phyloP scores from a whole-genome alignment of 352 stramenopile genomes.

The Pythium coloratum region DNA sequence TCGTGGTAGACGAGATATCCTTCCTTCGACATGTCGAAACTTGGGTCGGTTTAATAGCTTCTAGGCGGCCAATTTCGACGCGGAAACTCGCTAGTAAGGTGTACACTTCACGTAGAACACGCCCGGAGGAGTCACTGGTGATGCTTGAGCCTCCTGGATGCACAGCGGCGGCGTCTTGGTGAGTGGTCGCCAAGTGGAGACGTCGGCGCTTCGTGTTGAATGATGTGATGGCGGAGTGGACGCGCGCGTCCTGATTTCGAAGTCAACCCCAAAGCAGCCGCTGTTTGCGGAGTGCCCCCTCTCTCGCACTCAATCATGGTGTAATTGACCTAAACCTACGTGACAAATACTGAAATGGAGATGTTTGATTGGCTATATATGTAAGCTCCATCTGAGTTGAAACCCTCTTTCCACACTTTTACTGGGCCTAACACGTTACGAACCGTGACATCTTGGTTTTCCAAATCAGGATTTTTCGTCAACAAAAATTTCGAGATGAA shows the following conservation, averaged over 20 bases:
- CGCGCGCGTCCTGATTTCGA: not conserved
- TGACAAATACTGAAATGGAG: not conserved
- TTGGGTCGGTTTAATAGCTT: not conserved
- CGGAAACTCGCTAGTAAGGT: not conserved
- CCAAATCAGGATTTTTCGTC: not conserved
- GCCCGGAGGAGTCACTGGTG: not conserved
- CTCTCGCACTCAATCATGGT: slow-evolving; percentile 1
- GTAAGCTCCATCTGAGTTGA: not conserved
- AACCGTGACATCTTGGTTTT: not conserved
- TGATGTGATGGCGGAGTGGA: slow-evolving; percentile 2
- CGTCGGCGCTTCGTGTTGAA: not conserved
- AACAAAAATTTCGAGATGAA: not conserved
- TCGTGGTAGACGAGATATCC: slow-evolving; percentile 80
- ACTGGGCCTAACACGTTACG: not conserved
- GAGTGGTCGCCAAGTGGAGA: not conserved
- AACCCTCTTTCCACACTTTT: not conserved
- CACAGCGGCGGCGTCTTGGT: not conserved
- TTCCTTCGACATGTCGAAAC: slow-evolving; percentile 73
- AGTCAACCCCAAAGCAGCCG: not conserved
- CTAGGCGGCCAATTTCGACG: slow-evolving; percentile 7
- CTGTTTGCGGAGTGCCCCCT: slow-evolving; percentile 1
- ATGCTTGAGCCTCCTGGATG: not conserved
- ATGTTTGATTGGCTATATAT: not conserved
- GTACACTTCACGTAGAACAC: not conserved
- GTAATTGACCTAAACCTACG: not conserved